These are phyloP conservation scores for Neurospora crassa DNA, from an alignment of 2,329 filamentous ascomycete genomes.

Conservation along the genomic window DNA sequence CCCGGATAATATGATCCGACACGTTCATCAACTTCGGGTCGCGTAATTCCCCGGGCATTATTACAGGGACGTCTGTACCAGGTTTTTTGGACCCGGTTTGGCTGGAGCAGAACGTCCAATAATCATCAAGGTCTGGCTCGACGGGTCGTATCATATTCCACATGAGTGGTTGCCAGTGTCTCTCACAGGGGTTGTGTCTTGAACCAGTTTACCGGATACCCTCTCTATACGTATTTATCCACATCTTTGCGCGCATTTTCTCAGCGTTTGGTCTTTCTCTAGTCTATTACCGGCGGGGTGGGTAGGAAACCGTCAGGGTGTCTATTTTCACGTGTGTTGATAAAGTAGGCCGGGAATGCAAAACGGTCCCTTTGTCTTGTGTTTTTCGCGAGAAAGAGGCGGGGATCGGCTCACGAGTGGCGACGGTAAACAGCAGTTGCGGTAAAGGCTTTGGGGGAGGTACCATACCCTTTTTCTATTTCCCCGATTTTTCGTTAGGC, in stretches of 20 bases:
- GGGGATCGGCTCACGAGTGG: neutral
- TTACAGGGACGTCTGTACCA: neutral
- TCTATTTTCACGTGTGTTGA: slow-evolving; percentile 12
- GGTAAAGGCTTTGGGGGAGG: neutral
- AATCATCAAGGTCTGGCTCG: neutral
- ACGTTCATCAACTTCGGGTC: neutral
- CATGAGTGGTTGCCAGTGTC: neutral
- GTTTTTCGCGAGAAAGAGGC: neutral
- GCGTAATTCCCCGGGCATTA: neutral
- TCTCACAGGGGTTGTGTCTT: neutral
- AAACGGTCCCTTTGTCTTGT: slow-evolving; percentile 11
- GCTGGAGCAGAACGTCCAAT: neutral
- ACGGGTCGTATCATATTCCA: neutral
- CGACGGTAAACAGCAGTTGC: neutral
- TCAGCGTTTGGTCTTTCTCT: neutral
- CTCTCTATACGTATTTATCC: neutral
- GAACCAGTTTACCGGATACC: neutral
- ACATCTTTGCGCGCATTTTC: neutral
- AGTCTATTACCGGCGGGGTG: neutral
- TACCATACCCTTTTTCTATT: neutral
- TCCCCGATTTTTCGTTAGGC: slow-evolving; percentile 1
- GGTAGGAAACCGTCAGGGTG: neutral
- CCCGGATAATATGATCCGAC: neutral
- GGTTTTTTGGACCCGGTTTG: neutral
- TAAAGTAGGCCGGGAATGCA: slow-evolving; percentile 11